These are phyloP conservation scores for Candida saitoana DNA, from an alignment of 805 yeast genomes.

Conservation along the genomic window DNA sequence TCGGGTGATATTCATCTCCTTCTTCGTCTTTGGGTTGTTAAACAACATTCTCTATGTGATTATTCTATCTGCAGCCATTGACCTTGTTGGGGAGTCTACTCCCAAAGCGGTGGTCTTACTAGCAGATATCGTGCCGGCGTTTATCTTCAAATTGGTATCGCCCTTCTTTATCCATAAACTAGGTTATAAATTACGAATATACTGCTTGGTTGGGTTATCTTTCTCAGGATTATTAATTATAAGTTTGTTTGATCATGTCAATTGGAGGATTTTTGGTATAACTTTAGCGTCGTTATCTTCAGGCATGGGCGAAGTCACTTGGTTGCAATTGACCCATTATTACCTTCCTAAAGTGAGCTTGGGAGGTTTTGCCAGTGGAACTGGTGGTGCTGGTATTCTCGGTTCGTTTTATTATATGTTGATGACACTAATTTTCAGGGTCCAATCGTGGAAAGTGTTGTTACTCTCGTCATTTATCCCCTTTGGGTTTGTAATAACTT, in stretches of 20 bases:
- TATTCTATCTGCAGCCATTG: constrained; percentile 87
- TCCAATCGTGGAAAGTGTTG: constrained; percentile 53
- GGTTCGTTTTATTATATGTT: constrained; percentile 74
- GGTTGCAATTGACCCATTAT: constrained; percentile 79
- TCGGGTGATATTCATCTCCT: constrained; percentile 43
- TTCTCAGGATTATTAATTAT: constrained; percentile 71
- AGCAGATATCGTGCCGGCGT: constrained; percentile 85
- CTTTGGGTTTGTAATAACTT: constrained; percentile 41
- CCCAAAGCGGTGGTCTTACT: constrained; percentile 85
- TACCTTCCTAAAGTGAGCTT: constrained; percentile 55
- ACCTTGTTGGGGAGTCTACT: constrained; percentile 73
- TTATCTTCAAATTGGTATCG: constrained; percentile 62
- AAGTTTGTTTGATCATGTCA: constrained; percentile 37
- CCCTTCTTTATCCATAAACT: constrained; percentile 75
- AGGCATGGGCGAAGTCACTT: constrained; percentile 89
- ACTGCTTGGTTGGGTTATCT: constrained; percentile 54
- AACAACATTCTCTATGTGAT: constrained; percentile 90
- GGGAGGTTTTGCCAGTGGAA: constrained; percentile 89
- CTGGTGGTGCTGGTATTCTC: constrained; percentile 90
- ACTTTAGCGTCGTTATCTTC: constrained; percentile 76
- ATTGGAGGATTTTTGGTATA: constrained; percentile 59
- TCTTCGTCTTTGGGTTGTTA: constrained; percentile 80
- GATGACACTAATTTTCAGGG: constrained; percentile 62
- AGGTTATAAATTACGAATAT: constrained; percentile 55
- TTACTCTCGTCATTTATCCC: constrained; percentile 56